These are phyloP conservation scores for Neoarthrinium moseri DNA, from an alignment of 2,329 filamentous ascomycete species.

Conservation along the genomic window DNA sequence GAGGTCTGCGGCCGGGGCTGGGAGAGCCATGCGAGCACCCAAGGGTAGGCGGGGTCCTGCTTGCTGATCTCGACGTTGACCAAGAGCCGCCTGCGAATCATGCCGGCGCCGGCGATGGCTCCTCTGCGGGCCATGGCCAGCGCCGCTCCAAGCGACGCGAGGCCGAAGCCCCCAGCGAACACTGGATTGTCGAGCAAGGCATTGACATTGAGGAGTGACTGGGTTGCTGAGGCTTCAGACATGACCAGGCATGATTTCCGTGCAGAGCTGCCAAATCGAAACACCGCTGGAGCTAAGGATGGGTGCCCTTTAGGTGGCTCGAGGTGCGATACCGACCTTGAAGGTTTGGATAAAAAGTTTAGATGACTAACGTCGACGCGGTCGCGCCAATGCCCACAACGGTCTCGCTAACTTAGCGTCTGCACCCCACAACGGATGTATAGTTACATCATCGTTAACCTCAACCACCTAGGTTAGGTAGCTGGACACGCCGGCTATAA, in stretches of 20 bases:
- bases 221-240: constrained; percentile 24
- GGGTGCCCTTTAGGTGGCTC: no score
- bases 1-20: constrained; percentile 68
- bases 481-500: no score
- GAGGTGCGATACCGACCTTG: no score
- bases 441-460: no score
- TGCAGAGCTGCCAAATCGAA: no score
- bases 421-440: no score
- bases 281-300: no score
- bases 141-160: constrained; percentile 82
- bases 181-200: constrained; percentile 62
- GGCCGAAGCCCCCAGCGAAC: constrained; percentile 76
- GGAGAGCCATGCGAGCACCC: constrained; percentile 94
- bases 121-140: constrained; percentile 80
- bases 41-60: constrained; percentile 88
- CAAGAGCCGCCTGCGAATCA: constrained; percentile 81
- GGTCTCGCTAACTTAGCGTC: no score
- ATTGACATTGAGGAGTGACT: constrained; percentile 47
- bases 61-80: constrained; percentile 95
- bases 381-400: no score
- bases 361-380: no score
- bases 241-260: constrained; percentile 16
- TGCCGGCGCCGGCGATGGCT: constrained; percentile 66
- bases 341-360: no score
- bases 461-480: no score